phyloP scores from a whole-genome alignment of 805 yeast genomes.

The Saturnispora hagleri region DNA sequence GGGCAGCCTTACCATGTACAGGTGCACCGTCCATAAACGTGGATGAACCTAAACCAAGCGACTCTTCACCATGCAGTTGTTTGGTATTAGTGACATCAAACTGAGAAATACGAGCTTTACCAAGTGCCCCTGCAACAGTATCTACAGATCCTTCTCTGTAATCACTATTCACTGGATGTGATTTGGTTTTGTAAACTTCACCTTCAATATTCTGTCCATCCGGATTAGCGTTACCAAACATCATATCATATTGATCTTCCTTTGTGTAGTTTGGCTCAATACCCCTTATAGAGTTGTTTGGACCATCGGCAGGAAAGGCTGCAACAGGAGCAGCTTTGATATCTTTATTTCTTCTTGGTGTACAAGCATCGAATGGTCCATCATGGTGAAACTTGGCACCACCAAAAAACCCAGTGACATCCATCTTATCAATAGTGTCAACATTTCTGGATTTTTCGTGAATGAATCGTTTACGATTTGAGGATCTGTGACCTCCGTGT shows the following conservation, averaged over 20 bases:
- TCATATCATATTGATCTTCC: constrained; percentile 58
- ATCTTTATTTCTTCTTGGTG: constrained; percentile 85
- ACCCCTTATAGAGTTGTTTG: constrained; percentile 77
- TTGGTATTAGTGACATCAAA: constrained; percentile 52
- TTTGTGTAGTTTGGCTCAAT: constrained; percentile 45
- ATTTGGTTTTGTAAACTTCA: not conserved
- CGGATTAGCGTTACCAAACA: constrained; percentile 53
- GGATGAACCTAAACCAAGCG: constrained; percentile 84
- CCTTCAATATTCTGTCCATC: constrained; percentile 38
- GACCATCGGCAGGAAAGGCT: constrained; percentile 95
- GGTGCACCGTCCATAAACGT: constrained; percentile 97
- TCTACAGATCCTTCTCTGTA: constrained; percentile 22
- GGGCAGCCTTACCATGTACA: constrained; percentile 35
- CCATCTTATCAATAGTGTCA: constrained; percentile 90
- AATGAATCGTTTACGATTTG: constrained; percentile 28
- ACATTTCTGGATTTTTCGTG: constrained; percentile 59
- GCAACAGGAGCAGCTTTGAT: constrained; percentile 76
- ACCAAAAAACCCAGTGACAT: constrained; percentile 91
- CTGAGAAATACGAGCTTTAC: constrained; percentile 44
- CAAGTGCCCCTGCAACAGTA: constrained; percentile 25
- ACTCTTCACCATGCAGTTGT: constrained; percentile 76
- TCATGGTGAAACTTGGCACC: constrained; percentile 94
- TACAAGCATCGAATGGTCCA: constrained; percentile 98
- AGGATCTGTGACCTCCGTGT: constrained; percentile 20
- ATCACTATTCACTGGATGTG: constrained; percentile 14